Conservation (phyloP, 257 asterid genomes). For the Voacanga thouarsii region DNA sequence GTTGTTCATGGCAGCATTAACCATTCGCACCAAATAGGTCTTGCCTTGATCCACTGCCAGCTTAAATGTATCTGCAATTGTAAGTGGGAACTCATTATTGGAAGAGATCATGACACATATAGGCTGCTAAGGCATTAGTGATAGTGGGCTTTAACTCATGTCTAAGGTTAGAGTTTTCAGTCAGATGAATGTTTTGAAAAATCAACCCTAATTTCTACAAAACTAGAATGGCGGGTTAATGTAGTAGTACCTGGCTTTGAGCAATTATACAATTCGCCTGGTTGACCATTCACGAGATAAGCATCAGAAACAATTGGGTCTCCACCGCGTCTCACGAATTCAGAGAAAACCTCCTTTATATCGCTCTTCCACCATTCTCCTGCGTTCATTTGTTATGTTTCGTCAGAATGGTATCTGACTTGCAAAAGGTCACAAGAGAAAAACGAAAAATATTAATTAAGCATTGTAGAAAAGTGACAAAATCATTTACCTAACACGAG, state of each 20-base stretch:
- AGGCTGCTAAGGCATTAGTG: too few species aligned
- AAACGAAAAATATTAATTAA: too few species aligned
- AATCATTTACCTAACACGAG: constrained; percentile 39
- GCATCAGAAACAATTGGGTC: constrained; percentile 63
- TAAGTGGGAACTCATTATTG: background rate
- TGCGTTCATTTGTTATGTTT: background rate
- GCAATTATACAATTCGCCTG: constrained; percentile 66
- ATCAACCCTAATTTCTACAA: too few species aligned
- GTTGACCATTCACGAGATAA: constrained; percentile 61
- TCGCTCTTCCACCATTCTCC: constrained; percentile 89
- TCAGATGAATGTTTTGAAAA: too few species aligned
- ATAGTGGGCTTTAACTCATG: too few species aligned
- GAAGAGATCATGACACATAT: too few species aligned
- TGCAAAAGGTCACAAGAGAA: too few species aligned
- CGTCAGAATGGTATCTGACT: background rate
- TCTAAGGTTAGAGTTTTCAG: too few species aligned
- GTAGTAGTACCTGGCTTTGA: constrained; percentile 23
- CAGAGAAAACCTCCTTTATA: constrained; percentile 34
- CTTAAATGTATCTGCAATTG: constrained; percentile 43
- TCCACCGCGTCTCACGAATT: constrained; percentile 45
- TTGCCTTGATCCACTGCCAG: constrained; percentile 38
- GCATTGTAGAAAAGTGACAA: too few species aligned
- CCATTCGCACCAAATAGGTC: constrained; percentile 48
- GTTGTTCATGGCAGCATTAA: constrained; percentile 55
- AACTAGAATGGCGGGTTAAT: too few species aligned